Evolutionary conservation across 1,284 basidiomycete species (phyloP), one percentile per base, ranked within the genome.

Genomic region (Ceratobasidium sp.): DNA sequence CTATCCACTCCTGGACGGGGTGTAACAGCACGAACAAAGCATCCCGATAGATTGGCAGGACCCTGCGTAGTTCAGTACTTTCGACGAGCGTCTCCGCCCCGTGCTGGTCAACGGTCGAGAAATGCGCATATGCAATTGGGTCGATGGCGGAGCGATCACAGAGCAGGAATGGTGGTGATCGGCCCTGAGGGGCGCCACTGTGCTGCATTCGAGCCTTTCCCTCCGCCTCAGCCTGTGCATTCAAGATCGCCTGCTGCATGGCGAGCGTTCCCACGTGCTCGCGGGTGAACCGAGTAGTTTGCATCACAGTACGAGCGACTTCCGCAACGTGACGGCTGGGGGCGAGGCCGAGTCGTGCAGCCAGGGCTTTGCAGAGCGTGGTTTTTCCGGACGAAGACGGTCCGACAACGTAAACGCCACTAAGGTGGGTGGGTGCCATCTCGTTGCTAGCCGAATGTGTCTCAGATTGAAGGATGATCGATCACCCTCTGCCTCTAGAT

Each of bases 311-410:
- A 41, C 89, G 83, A 1, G 89, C 89, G n/a, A 89, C 86, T 79
- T 90, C 89, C 24, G 82, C 85, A 74, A 90, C 56, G 79, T 65
- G 73, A 3, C 51, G 53, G 24, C 14, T 37, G 11, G 49, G 37
- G 16, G 62, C n/a, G 14, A 58, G 34, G 16, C 14, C n/a, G 31
- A 64, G 29, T 11, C 73, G 73, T 56, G 51, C n/a, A 4, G 63
- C 62, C 0, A 89, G 79, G 3, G 87, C 87, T 59, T 84, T 81
- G 80, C 88, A 89, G 1, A 90, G 83, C 0, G 88, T 90, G 31
- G 89, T 89, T 80, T 90, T 90, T 22, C 88, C 89, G 8, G 86
- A 88, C 13, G 89, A 89, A 79, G 89, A 88, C 49, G 89, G 88
- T 2, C 88, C 89, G 41, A 90, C 81, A 53, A 90, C 79, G 77